These are phyloP conservation scores for Adenanthera pavonina DNA, from an alignment of 306 rosid species.

Conservation along the genomic window DNA sequence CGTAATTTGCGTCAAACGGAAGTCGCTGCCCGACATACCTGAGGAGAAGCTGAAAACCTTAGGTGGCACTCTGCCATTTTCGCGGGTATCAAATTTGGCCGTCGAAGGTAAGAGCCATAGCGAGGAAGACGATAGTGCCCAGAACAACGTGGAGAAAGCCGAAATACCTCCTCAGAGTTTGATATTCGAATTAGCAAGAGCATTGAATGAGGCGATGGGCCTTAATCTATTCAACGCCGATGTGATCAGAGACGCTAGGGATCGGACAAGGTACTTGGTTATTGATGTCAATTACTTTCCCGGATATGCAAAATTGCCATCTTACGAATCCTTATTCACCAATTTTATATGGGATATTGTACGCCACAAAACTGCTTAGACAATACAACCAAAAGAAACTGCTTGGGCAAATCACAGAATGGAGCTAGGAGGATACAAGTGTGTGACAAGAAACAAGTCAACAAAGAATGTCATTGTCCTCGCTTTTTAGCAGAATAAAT, in stretches of 20 bases:
- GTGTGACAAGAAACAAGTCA: not conserved
- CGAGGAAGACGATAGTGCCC: not conserved
- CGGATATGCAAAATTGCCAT: slow-evolving; percentile 68
- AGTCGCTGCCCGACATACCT: slow-evolving; percentile 53
- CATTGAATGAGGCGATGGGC: slow-evolving; percentile 50
- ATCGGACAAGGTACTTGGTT: slow-evolving; percentile 47
- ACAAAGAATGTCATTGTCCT: not conserved
- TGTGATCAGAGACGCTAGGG: slow-evolving; percentile 54
- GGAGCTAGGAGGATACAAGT: not conserved
- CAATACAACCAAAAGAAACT: not conserved
- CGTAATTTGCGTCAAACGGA: slow-evolving; percentile 60
- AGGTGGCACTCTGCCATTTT: slow-evolving; percentile 48
- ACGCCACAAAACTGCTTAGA: not conserved
- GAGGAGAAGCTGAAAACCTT: slow-evolving; percentile 33
- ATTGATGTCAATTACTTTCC: slow-evolving; percentile 85
- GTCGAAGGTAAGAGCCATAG: not conserved
- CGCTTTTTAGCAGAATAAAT: not conserved
- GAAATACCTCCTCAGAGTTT: slow-evolving; percentile 54
- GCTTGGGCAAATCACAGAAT: not conserved
- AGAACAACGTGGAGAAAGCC: slow-evolving; percentile 27
- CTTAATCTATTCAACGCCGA: slow-evolving; percentile 73
- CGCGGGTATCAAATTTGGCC: slow-evolving; percentile 53
- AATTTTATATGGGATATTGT: slow-evolving; percentile 53
- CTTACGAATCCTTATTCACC: slow-evolving; percentile 53
- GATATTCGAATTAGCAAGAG: slow-evolving; percentile 46